Base-by-base conservation (phyloP, 1,139 yeast genomes). In the Saccharomyces hybrid region DNA sequence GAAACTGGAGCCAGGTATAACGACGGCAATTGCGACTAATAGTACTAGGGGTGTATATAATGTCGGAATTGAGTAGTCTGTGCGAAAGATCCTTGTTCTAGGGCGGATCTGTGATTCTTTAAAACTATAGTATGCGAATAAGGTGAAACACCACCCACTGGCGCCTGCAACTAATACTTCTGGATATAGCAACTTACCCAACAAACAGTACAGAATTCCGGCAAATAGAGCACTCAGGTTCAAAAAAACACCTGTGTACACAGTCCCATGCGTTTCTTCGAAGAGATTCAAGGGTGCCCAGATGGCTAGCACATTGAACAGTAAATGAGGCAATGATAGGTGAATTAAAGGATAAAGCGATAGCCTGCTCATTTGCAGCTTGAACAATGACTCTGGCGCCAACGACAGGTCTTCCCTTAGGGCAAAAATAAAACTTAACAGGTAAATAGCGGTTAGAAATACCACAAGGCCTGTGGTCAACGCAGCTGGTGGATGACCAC, bases 331-430 rank as follows among this genome's bases (percentile, higher is more conserved):
- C 26, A 82, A 59, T 25, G 80, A 77, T 44, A 74, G 66, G 67
- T 90, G 97, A 49, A 82, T 82, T 64, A 90, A 70, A 1, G 93
- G 87, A 67, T 88, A 91, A 60, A 89, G 79, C 8, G 96, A 83
- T 27, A 91, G 69, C 48, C 85, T 74, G 66, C 82, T 82, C 61
- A 86, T 57, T 59, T 86, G 81, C 48, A 85, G 69, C 25, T 76
- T 70, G 58, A 80, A 73, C 13, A 87, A 73, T 1, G 90, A 82
- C 41, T 73, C 70, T 8, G 93, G 85, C 49, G 76, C 74, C 55
- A 88, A 74, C 5, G 71, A 66, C 51, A 76, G 73, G 64, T 71
- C 50, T 56, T 66, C 70, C 66, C 68, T 68, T 51, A 76, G 29
- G 8, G 71, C 61, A 27, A 73, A 59, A 47, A 71, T 59, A 32